Conservation (phyloP, 495 filamentous ascomycete genomes). For the Penicillium argentinense region DNA sequence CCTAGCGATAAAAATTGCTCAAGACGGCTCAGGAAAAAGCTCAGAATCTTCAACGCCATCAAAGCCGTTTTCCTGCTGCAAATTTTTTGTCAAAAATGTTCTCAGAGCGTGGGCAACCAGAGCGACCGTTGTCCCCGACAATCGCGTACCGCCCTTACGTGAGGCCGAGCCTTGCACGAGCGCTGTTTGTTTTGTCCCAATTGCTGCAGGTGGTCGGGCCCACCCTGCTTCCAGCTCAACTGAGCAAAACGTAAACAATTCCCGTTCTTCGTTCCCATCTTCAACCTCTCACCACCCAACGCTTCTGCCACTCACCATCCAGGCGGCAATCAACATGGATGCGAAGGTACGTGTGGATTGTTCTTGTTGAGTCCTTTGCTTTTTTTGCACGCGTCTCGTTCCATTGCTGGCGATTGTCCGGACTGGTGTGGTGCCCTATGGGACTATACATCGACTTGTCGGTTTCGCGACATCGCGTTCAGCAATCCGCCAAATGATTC, state of each 20-base stretch:
- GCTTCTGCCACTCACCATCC: background rate
- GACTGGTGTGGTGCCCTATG: background rate
- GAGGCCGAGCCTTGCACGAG: background rate
- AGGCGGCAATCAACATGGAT: slow-evolving; percentile 32
- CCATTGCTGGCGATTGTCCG: background rate
- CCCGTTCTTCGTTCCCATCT: slow-evolving; percentile 5
- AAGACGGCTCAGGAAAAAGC: no score
- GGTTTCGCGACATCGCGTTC: background rate
- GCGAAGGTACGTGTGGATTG: slow-evolving; percentile 38
- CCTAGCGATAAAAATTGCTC: no score
- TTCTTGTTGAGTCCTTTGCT: background rate
- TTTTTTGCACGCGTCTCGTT: background rate
- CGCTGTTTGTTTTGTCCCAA: slow-evolving; percentile 29
- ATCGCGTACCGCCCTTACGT: background rate
- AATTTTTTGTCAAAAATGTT: background rate
- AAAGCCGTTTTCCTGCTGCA: no score
- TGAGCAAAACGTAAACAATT: slow-evolving; percentile 40
- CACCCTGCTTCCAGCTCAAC: slow-evolving; percentile 18
- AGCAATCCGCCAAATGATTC: background rate
- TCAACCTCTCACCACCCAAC: slow-evolving; percentile 4
- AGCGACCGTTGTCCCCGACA: background rate
- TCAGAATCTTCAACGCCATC: no score
- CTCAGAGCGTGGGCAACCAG: background rate
- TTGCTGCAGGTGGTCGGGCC: slow-evolving; percentile 7
- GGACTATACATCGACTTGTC: background rate